A percentile compares a stretch with the other conserved stretches of the same genome.
Evolutionary conservation across 202 grass and related monocot genomes (phyloP).

Genomic region (Cymbopogon flexuosus): DNA sequence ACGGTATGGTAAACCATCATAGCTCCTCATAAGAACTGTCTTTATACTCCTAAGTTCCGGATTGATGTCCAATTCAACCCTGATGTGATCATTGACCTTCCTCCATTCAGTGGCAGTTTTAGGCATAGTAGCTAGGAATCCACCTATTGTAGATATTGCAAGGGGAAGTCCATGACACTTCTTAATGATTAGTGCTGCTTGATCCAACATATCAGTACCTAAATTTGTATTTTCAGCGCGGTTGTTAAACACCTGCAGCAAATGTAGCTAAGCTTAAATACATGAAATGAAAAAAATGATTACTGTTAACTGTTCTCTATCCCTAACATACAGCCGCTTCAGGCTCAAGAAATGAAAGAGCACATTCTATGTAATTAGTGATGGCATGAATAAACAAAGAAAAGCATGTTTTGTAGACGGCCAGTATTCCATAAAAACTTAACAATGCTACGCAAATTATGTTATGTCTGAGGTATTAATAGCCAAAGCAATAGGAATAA

Average conservation of each 20-base stretch:
- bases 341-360: too few species aligned
- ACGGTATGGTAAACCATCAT: constrained; percentile 3
- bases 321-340: too few species aligned
- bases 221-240: neutral
- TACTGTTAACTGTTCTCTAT: too few species aligned
- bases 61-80: neutral
- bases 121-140: neutral
- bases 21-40: neutral
- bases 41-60: neutral
- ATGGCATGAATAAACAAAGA: too few species aligned
- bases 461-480: too few species aligned
- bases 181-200: neutral
- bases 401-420: too few species aligned
- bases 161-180: constrained; percentile 23
- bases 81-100: neutral
- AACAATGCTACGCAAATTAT: too few species aligned
- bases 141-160: constrained; percentile 6
- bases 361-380: too few species aligned
- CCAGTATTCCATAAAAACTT: too few species aligned
- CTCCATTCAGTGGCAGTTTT: constrained; percentile 3
- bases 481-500: too few species aligned
- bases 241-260: neutral
- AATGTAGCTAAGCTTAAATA: neutral
- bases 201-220: neutral
- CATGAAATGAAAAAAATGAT: too few species aligned